phyloP scores from a whole-genome alignment of 805 yeast genomes.

The Candida sakaeoensis region DNA sequence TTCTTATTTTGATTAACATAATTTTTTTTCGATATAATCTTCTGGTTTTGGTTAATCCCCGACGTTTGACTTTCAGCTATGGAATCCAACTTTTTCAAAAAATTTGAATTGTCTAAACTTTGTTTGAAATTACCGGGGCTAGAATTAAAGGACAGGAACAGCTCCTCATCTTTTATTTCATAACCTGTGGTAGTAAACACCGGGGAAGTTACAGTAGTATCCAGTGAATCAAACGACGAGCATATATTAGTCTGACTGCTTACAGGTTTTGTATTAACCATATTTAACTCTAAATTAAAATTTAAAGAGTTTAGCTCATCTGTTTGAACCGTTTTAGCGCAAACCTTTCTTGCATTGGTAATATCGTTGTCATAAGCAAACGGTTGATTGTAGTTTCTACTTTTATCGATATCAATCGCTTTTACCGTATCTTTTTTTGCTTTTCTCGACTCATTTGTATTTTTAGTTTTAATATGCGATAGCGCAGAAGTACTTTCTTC shows the following conservation, averaged over 20 bases:
- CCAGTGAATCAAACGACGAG: constrained; percentile 38
- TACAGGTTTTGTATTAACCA: constrained; percentile 43
- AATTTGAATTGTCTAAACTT: constrained; percentile 3
- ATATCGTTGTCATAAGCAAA: constrained; percentile 6
- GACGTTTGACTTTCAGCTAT: constrained; percentile 29
- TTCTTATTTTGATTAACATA: constrained; percentile 7
- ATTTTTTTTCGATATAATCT: constrained; percentile 9
- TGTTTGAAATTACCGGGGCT: constrained; percentile 13
- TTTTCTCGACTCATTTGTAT: constrained; percentile 4
- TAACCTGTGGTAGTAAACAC: constrained; percentile 31
- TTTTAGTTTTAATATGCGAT: constrained; percentile 21
- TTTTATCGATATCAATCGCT: constrained; percentile 9
- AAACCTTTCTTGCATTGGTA: constrained; percentile 7
- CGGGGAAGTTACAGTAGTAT: constrained; percentile 30
- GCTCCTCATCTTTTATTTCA: constrained; percentile 30
- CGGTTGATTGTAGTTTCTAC: constrained; percentile 4
- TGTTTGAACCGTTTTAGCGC: constrained; percentile 7
- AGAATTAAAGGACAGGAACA: constrained; percentile 35
- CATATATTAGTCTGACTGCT: constrained; percentile 6
- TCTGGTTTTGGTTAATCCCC: constrained; percentile 22
- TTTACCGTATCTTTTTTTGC: background rate
- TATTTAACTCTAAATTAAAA: constrained; percentile 42
- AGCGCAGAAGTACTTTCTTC: constrained; percentile 43
- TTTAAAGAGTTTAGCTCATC: constrained; percentile 14
- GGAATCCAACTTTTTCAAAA: constrained; percentile 21